Evolutionary conservation across 371 early-diverging fungal genomes (phyloP), one percentile per base, ranked within the genome.

Genomic region (Capillidium heterosporum): DNA sequence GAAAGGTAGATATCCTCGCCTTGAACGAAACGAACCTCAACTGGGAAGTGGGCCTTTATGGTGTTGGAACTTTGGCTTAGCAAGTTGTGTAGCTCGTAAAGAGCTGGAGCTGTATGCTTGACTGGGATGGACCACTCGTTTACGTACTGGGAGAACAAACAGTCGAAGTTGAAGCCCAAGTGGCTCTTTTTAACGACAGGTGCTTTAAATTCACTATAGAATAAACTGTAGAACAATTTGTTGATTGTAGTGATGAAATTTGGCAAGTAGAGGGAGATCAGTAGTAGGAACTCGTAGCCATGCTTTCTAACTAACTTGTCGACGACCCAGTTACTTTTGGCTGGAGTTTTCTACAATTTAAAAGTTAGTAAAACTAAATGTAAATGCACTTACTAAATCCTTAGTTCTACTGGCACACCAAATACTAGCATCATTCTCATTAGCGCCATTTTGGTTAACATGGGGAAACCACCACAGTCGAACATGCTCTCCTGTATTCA

Each of bases 401-500:
- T 58, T 64, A 0, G 85, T 79, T 44, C 84, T 74, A 59, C 77
- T 80, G 42, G 84, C 85, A 2, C 73, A 73, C 87, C 87, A 89
- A 11, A 84, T 74, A 5, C 84, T 79, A 21, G 77, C 75, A 57
- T 81, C 72, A 57, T 87, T 78, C 0, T 85, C 83, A 17, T 15
- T 10, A 44, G 4, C n/a, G 46, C 7, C n/a, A n/a, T 4, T 24
- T 44, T 3, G 46, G 46, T 21, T 44, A 13, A 51, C 52, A 58
- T 87, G 81, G 7, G 90, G 88, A 59, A 80, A 84, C 87, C 88
- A 89, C 85, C 87, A 85, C 2, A 89, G 67, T 42, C 87, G 77
- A n/a, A 80, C 77, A 62, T 85, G 84, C 57, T 87, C 82, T 2
- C 85, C 79, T 8, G 81, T 78, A 21, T 74, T 67, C 15, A 81